Evolutionary conservation across 441 rosid genomes (phyloP).

Genomic region (Biscutella laevigata): DNA sequence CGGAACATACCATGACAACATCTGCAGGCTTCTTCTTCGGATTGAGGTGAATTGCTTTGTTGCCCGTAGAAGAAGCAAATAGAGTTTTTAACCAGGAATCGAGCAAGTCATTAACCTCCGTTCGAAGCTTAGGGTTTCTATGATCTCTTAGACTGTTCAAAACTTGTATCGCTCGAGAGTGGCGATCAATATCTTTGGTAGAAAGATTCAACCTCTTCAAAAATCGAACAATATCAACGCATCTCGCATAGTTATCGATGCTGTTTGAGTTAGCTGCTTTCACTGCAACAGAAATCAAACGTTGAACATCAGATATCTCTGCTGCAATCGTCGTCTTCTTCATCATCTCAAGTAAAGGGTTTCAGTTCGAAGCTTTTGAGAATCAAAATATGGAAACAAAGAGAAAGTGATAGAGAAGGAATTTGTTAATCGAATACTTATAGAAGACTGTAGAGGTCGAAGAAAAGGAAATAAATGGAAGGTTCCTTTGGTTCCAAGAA

Average conservation of each 20-base stretch:
- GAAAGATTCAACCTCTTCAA: neutral
- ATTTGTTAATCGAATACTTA: neutral
- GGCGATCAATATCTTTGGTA: neutral
- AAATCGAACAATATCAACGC: neutral
- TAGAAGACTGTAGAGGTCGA: neutral
- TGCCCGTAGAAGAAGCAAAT: neutral
- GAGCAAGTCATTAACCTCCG: neutral
- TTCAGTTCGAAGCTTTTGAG: neutral
- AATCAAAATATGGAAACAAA: neutral
- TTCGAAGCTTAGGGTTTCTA: neutral
- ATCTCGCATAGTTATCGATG: neutral
- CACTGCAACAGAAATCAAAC: constrained; percentile 35
- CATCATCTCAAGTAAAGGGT: neutral
- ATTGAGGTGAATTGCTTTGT: neutral
- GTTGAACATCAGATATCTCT: constrained; percentile 30
- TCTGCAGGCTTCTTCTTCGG: neutral
- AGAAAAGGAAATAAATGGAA: neutral
- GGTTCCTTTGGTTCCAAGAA: neutral
- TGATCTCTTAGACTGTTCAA: neutral
- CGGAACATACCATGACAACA: neutral
- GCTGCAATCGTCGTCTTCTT: constrained; percentile 41
- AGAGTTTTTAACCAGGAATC: neutral
- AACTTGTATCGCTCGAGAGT: neutral
- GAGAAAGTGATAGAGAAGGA: neutral
- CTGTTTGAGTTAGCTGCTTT: neutral